Evolutionary conservation across 331 rosid species (phyloP).

Genomic region (Arachis monticola): DNA sequence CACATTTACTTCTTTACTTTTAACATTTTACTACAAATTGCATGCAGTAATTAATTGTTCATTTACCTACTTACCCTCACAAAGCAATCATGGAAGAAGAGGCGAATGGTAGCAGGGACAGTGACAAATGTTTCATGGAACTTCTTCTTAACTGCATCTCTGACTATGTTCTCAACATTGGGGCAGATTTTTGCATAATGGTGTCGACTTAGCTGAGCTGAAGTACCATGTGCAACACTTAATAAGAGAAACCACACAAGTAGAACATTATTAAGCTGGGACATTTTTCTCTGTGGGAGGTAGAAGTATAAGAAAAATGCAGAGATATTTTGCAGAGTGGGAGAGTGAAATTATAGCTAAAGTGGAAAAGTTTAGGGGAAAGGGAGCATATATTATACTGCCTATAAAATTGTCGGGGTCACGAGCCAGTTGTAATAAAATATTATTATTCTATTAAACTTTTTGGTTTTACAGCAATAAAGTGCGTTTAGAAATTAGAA

Average conservation of each 20-base stretch:
- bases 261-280: slow-evolving; percentile 39
- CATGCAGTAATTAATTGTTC: neutral
- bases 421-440: slow-evolving; percentile 53
- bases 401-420: slow-evolving; percentile 43
- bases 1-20: no score
- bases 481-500: slow-evolving; percentile 19
- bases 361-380: slow-evolving; percentile 30
- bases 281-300: slow-evolving; percentile 48
- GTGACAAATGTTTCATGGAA: slow-evolving; percentile 82
- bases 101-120: slow-evolving; percentile 83
- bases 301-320: slow-evolving; percentile 18
- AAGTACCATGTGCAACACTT: slow-evolving; percentile 47
- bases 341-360: slow-evolving; percentile 34
- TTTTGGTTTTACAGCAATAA: slow-evolving; percentile 35
- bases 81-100: slow-evolving; percentile 86
- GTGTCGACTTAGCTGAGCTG: slow-evolving; percentile 66
- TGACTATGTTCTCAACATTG: slow-evolving; percentile 71
- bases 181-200: slow-evolving; percentile 73
- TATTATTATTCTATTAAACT: slow-evolving; percentile 32
- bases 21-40: neutral
- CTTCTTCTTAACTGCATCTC: slow-evolving; percentile 62
- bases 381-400: slow-evolving; percentile 22
- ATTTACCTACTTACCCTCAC: slow-evolving; percentile 74
- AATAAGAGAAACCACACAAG: slow-evolving; percentile 50
- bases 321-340: neutral